Base-by-base conservation (phyloP, 345 rosid species). In the Cardamine resedifolia region DNA sequence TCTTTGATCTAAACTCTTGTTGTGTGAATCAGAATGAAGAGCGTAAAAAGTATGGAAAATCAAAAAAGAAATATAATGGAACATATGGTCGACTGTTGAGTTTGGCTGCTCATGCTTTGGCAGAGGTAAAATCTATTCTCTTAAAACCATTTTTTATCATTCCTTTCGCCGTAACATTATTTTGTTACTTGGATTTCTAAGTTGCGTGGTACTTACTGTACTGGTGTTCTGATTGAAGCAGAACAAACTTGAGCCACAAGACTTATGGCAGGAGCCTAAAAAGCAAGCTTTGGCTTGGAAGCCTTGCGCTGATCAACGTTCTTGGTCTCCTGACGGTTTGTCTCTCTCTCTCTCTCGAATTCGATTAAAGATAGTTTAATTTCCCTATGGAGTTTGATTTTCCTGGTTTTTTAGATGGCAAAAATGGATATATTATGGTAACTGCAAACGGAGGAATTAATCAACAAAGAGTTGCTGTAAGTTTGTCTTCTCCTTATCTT, bases 381-480 rank as follows among this genome's bases (percentile, higher is more conserved):
- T n/a, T n/a, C n/a, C 53, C 18, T 8, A 48, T 19, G 4, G n/a
- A 48, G 19, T 21, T 20, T 19, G 3, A 0, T 24, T 44, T 43
- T 67, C 5, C 12, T 39, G 48, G 4, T 51, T 6, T 6, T 38
- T 19, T 57, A 91, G 97, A 81, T 66, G 93, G 90, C 59, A 78
- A 75, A 47, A 95, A 91, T 62, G 99, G 99, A 81, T 95, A 91
- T 79, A 82, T 95, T 51, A 65, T 87, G 88, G 79, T 91, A 74
- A 95, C 99, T 59, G 97, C 97, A 79, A 95, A 95, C 75, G 99
- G 99, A 75, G 97, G 99, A 65, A 88, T 95, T 38, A 95, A 89
- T 81, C 99, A 95, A 86, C 99, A 91, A 84, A 74, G 97, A 71
- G 99, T 95, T 53, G 97, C 99, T 65, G 99, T 91, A 83, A 83